Percentiles rank a stretch among this genome's conserved stretches.
These are phyloP conservation scores for Francoa sonchifolia DNA, from an alignment of 441 rosid species.

Conservation along the genomic window DNA sequence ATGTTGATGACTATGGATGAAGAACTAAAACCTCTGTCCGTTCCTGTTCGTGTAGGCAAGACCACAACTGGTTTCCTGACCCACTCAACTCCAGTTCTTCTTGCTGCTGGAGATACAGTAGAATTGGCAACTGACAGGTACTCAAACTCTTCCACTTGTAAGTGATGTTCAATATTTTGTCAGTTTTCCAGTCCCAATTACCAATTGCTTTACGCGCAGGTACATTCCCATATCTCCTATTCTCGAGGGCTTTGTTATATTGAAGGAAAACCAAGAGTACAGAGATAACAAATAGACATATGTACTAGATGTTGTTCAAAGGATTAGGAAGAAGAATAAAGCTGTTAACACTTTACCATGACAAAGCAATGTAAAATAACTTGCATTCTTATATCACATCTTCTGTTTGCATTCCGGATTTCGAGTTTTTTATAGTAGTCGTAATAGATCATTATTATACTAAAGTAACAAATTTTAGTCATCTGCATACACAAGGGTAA, in stretches of 20 bases:
- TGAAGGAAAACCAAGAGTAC: slow-evolving; percentile 73
- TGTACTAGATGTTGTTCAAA: too few relatives aligned
- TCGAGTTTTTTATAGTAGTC: too few relatives aligned
- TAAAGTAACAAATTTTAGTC: too few relatives aligned
- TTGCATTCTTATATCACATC: too few relatives aligned
- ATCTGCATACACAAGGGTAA: too few relatives aligned
- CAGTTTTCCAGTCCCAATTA: background rate
- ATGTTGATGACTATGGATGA: slow-evolving; percentile 85
- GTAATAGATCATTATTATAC: too few relatives aligned
- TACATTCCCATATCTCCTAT: slow-evolving; percentile 79
- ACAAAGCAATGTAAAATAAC: too few relatives aligned
- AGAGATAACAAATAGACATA: slow-evolving; percentile 30
- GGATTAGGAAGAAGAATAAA: too few relatives aligned
- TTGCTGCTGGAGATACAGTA: slow-evolving; percentile 90
- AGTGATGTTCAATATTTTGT: background rate
- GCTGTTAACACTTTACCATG: too few relatives aligned
- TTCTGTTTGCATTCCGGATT: too few relatives aligned
- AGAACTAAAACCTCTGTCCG: slow-evolving; percentile 62
- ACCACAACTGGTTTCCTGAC: slow-evolving; percentile 92
- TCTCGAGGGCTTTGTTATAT: slow-evolving; percentile 80
- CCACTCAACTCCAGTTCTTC: slow-evolving; percentile 82
- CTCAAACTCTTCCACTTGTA: background rate
- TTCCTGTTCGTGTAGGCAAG: slow-evolving; percentile 86
- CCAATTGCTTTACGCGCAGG: slow-evolving; percentile 26
- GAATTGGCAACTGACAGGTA: slow-evolving; percentile 94